These are phyloP conservation scores for Setaria viridis DNA, from an alignment of 202 grass and related monocot genomes.

Conservation along the genomic window DNA sequence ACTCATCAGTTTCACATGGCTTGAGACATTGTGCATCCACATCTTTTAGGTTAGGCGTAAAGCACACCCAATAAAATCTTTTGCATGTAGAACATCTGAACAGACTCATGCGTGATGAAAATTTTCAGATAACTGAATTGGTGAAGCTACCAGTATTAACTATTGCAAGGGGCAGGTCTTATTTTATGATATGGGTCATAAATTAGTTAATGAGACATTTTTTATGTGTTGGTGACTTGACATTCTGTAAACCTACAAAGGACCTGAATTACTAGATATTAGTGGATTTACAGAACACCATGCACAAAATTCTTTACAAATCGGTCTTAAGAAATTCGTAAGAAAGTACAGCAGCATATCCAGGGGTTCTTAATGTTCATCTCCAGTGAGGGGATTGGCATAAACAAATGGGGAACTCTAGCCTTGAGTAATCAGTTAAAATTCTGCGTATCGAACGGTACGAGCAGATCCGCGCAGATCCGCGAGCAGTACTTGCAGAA, in stretches of 20 bases:
- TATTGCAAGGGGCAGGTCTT: neutral
- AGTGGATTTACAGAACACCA: neutral
- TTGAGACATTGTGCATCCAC: neutral
- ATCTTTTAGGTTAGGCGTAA: neutral
- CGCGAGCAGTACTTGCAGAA: too few relatives aligned
- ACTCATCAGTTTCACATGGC: constrained; percentile 1
- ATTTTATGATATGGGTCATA: too few relatives aligned
- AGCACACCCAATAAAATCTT: neutral
- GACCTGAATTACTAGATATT: neutral
- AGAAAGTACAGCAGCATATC: neutral
- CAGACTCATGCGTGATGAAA: constrained; percentile 1
- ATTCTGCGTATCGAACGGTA: neutral
- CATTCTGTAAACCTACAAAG: neutral
- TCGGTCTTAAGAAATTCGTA: constrained; percentile 4
- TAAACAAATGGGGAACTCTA: neutral
- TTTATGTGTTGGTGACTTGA: neutral
- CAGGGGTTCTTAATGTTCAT: neutral
- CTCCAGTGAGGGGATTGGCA: neutral
- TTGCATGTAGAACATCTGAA: neutral
- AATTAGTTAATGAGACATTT: constrained; percentile 16
- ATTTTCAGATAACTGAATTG: neutral
- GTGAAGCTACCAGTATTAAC: constrained; percentile 1
- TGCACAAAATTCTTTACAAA: neutral
- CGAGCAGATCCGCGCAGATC: too few relatives aligned
- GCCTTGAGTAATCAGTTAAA: constrained; percentile 30